A percentile compares a stretch with the other conserved stretches of the same genome.
Conservation (phyloP, 2,329 filamentous ascomycete species). For the Verticillium tricorpus region DNA sequence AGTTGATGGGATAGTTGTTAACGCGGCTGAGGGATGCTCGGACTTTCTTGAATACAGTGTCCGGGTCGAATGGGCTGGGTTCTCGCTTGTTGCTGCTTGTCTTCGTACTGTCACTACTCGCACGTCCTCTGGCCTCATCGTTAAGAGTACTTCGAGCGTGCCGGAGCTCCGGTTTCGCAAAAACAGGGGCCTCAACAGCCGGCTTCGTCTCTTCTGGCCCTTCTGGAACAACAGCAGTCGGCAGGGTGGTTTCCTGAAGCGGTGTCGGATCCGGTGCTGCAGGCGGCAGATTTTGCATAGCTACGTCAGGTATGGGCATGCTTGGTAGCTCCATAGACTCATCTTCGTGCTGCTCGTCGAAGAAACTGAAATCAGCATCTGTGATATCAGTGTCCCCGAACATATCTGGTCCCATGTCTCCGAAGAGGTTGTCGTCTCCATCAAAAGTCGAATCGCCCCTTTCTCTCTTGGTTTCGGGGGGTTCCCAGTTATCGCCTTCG, state of each 20-base stretch:
- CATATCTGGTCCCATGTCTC: constrained; percentile 63
- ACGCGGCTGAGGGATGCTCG: constrained; percentile 37
- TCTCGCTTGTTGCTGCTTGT: constrained; percentile 38
- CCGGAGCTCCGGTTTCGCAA: constrained; percentile 56
- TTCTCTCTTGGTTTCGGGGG: constrained; percentile 39
- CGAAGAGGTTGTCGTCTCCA: constrained; percentile 55
- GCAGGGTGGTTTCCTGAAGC: not conserved
- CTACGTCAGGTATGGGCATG: constrained; percentile 23
- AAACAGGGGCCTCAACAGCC: constrained; percentile 25
- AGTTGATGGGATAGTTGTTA: constrained; percentile 10
- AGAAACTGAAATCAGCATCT: constrained; percentile 80
- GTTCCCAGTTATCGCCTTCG: constrained; percentile 33
- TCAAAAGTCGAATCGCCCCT: constrained; percentile 36
- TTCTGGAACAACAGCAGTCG: constrained; percentile 2
- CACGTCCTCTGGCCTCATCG: constrained; percentile 30
- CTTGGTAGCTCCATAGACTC: constrained; percentile 32
- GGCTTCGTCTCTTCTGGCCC: constrained; percentile 9
- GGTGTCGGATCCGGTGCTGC: not conserved
- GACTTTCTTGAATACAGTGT: constrained; percentile 56
- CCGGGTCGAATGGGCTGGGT: constrained; percentile 52
- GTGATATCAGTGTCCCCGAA: constrained; percentile 73
- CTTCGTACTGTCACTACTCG: constrained; percentile 11
- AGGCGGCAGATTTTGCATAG: constrained; percentile 6
- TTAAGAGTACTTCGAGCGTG: constrained; percentile 51
- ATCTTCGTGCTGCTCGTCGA: constrained; percentile 57